A percentile compares a stretch with the other conserved stretches of the same genome.
phyloP scores from a whole-genome alignment of 2,329 filamentous ascomycete species.

The Alternaria sp. region DNA sequence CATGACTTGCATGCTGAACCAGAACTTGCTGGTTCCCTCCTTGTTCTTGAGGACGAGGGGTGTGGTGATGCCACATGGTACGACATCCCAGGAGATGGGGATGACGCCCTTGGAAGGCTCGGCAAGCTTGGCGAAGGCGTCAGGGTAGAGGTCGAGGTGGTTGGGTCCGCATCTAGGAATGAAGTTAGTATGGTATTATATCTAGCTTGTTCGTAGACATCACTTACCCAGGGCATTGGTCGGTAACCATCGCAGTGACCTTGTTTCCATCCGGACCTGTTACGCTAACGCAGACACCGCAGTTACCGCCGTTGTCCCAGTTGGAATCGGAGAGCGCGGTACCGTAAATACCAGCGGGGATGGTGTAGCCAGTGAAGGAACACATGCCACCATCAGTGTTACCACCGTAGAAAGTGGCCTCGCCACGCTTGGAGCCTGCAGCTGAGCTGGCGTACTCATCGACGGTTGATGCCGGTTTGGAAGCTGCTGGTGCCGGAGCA shows the following conservation, averaged over 20 bases:
- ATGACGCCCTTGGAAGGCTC: conserved; percentile 59
- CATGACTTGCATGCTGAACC: conserved; percentile 71
- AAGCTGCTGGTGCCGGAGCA: background rate
- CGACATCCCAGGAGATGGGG: conserved; percentile 59
- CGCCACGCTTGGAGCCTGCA: conserved; percentile 31
- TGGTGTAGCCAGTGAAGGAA: conserved; percentile 69
- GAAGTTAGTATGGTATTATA: background rate
- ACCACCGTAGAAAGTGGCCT: conserved; percentile 51
- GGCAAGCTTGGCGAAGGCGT: conserved; percentile 61
- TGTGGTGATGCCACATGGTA: conserved; percentile 61
- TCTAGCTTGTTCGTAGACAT: background rate
- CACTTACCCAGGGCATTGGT: conserved; percentile 61
- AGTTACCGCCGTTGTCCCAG: conserved; percentile 66
- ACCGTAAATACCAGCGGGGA: conserved; percentile 67
- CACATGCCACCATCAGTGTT: conserved; percentile 67
- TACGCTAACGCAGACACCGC: conserved; percentile 70
- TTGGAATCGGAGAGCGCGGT: conserved; percentile 68
- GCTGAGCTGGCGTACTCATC: conserved; percentile 2
- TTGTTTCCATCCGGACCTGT: conserved; percentile 65
- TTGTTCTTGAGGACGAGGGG: conserved; percentile 64
- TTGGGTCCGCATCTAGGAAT: conserved; percentile 56
- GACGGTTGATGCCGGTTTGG: background rate
- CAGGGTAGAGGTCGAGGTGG: conserved; percentile 65
- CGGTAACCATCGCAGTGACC: conserved; percentile 72
- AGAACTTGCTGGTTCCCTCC: conserved; percentile 60